phyloP scores from a whole-genome alignment of 2,329 filamentous ascomycete species.

The Pestalotiopsis fici region DNA sequence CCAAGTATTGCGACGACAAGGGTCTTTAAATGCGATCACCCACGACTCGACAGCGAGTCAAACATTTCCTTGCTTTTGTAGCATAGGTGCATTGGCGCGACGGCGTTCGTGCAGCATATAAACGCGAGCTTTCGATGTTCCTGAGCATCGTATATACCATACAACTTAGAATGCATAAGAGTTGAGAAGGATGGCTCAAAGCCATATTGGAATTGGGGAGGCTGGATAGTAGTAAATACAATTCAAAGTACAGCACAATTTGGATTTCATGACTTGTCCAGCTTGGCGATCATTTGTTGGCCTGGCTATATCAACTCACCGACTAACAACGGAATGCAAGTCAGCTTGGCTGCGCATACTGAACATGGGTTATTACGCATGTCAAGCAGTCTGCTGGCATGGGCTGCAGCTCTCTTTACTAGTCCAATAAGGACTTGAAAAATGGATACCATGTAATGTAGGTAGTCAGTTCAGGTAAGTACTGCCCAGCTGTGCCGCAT shows the following conservation, averaged over 20 bases:
- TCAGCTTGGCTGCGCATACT: too few species aligned
- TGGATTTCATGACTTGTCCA: neutral
- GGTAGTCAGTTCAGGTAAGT: too few species aligned
- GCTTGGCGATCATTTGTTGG: too few species aligned
- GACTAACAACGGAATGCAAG: too few species aligned
- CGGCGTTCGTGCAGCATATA: conserved; percentile 9
- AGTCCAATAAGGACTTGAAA: too few species aligned
- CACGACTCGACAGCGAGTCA: conserved; percentile 8
- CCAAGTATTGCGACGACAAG: conserved; percentile 56
- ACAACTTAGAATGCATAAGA: conserved; percentile 2
- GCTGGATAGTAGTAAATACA: neutral
- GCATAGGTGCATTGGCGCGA: conserved; percentile 22
- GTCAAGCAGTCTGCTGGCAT: too few species aligned
- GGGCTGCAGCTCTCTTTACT: too few species aligned
- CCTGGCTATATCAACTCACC: too few species aligned
- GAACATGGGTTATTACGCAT: too few species aligned
- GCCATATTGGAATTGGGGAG: neutral
- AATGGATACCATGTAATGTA: too few species aligned
- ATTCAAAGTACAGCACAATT: neutral
- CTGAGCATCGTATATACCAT: neutral
- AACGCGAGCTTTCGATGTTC: neutral
- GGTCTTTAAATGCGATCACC: conserved; percentile 18
- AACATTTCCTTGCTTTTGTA: conserved; percentile 17
- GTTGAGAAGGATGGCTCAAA: neutral
- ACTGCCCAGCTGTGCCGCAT: too few species aligned